Conservation (phyloP, 805 yeast genomes). For the Candida sithepensis region DNA sequence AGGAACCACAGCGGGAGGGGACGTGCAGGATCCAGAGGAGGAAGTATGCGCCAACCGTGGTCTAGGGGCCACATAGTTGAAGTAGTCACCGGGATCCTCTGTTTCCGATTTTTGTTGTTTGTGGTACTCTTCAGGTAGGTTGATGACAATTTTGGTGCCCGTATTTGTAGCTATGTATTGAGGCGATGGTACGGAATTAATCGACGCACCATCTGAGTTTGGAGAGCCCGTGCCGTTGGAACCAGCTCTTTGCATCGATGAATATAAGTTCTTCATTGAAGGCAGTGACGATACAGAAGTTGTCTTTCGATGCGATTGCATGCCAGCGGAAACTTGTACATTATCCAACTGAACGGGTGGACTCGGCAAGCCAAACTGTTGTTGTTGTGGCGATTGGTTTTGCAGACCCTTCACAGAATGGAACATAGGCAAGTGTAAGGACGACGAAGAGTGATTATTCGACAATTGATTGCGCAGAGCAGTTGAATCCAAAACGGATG, state of each 20-base stretch:
- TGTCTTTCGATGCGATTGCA: conserved; percentile 15
- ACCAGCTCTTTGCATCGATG: conserved; percentile 7
- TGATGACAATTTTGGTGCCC: conserved; percentile 12
- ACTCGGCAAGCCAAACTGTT: neutral
- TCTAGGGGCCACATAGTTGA: conserved; percentile 27
- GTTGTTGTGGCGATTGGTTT: conserved; percentile 1
- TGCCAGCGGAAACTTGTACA: too few species aligned
- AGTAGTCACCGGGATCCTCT: conserved; percentile 22
- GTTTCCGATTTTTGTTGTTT: conserved; percentile 2
- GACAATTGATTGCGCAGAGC: conserved; percentile 6
- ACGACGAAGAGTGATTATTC: conserved; percentile 17
- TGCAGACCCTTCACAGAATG: conserved; percentile 19
- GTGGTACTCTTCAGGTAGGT: conserved; percentile 13
- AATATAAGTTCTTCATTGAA: conserved; percentile 4
- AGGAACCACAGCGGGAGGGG: neutral
- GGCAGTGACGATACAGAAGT: conserved; percentile 14
- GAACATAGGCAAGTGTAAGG: conserved; percentile 24
- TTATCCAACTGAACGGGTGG: neutral
- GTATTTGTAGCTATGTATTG: conserved; percentile 5
- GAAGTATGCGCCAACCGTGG: conserved; percentile 14
- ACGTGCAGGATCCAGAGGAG: conserved; percentile 10
- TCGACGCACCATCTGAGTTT: conserved; percentile 11
- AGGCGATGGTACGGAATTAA: conserved; percentile 13
- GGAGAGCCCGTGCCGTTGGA: conserved; percentile 5
- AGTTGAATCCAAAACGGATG: conserved; percentile 1